phyloP scores from a whole-genome alignment of 768 basidiomycete species.

The Termitomyces bulborhizus region DNA sequence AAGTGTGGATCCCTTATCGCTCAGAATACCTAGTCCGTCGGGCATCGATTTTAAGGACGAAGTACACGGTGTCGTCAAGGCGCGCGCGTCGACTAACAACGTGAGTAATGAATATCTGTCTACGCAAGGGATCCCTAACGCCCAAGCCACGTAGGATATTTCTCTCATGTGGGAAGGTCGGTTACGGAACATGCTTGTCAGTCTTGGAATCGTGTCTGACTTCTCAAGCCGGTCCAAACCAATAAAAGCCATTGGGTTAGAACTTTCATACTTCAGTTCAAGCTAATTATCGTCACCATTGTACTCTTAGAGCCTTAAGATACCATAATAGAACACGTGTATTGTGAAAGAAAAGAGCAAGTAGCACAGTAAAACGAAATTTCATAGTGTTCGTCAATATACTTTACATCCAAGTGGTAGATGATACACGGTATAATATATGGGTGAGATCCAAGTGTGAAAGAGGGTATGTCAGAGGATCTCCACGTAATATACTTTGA shows the following conservation, averaged over 20 bases:
- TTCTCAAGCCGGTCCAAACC: conserved; percentile 80
- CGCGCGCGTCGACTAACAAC: conserved; percentile 82
- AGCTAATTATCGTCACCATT: conserved; percentile 11
- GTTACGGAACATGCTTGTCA: conserved; percentile 81
- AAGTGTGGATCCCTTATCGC: conserved; percentile 12
- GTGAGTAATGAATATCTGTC: conserved; percentile 35
- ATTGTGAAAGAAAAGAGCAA: not conserved
- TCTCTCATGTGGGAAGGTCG: conserved; percentile 94
- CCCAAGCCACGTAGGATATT: conserved; percentile 51
- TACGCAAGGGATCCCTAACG: not conserved
- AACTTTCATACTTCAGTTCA: conserved; percentile 88
- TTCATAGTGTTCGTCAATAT: conserved; percentile 1
- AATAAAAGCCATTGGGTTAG: conserved; percentile 85
- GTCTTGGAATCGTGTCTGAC: conserved; percentile 88
- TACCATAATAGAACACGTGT: not conserved
- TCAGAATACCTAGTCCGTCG: conserved; percentile 4
- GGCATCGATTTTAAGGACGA: conserved; percentile 23
- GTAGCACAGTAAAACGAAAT: not conserved
- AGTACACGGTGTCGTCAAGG: conserved; percentile 82
- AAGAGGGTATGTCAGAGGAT: conserved; percentile 1
- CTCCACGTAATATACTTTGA: not conserved
- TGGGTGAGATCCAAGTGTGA: not conserved
- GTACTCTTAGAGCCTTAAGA: not conserved
- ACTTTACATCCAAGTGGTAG: conserved; percentile 14
- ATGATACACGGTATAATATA: conserved; percentile 9